Evolutionary conservation across 2,329 filamentous ascomycete genomes (phyloP), one percentile per base, ranked within the genome.

Genomic region (Aurifilum marmelostoma): DNA sequence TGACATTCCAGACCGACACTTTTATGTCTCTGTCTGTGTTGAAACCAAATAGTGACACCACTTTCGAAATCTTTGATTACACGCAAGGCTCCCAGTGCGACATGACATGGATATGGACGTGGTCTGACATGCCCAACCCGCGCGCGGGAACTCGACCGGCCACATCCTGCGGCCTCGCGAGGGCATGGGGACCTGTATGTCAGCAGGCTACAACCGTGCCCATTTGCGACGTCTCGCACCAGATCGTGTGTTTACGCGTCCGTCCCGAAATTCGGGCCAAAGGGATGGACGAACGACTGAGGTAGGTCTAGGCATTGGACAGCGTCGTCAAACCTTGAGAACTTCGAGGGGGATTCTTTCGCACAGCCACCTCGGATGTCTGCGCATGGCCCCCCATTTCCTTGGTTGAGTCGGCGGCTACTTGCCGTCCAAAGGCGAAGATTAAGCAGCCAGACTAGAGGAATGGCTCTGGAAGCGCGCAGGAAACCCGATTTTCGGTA

Each of bases 171-270:
- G 27, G 27, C 27, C 50, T 16, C 12, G 8, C 34, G 18, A 54
- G 3, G 21, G 18, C 7, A n/a, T n/a, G 43, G 21, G 43, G 18
- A 2, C 24, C 14, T 56, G 27, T 56, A 21, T 27, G 32, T 59
- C 56, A 59, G 56, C 56, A 7, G 24, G 52, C 52, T 14, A 5
- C 32, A n/a, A 21, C 32, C 11, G 56, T 32, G 21, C 7, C 43
- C 21, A 6, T 32, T n/a, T 24, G 39, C 37, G 16, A 50, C n/a
- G 16, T 43, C 24, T 63, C 16, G n/a, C n/a, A 63, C 61, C 37
- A 63, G 39, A 50, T 63, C 24, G 18, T 21, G 61, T 63, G 4
- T 34, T 29, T 32, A 63, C 61, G 61, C 61, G 61, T 63, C 27
- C 50, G 61, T 47, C 61, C 41, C 41, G 41, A 59, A n/a, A n/a